Base-by-base conservation (phyloP, 108 stramenopile species). In the Cylindrotheca closterium region DNA sequence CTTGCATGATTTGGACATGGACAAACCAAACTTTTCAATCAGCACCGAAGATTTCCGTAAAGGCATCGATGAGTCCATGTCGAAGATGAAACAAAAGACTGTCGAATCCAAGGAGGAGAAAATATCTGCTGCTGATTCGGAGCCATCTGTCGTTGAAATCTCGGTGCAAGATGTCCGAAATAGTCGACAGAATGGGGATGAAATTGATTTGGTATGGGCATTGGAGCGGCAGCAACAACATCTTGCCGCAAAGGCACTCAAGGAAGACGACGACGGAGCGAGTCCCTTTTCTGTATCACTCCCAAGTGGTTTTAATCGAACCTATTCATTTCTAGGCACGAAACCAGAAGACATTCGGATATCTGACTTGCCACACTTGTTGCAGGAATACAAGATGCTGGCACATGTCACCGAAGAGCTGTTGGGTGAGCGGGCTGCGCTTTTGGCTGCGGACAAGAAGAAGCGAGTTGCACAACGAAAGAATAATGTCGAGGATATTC, bases 301-400 rank as follows among this genome's bases (percentile, higher is more conserved):
- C 7, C 80, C 88, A 27, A 29, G 68, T 2, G 71, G 80, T 49
- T 86, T 87, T 65, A 61, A 52, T 2, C 78, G 88, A 24, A 74
- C 85, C 30, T 93, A 93, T 56, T 73, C 83, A 0, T 93, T 79
- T 61, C 63, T 93, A 26, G 59, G 79, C 4, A 47, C 79, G 2
- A 76, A 68, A 30, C 85, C 87, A 4, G 78, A 88, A 34, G 79
- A 88, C 72, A 75, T 93, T 56, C 70, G 79, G 24, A 45, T 93
- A 42, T 62, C 77, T 10, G 92, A 93, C 70, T 55, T 93, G 26
- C 81, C 87, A 0, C 26, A 76, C 32, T 58, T 93, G 22, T 34
- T 93, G 45, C 68, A 83, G 21, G 92, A 93, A 66, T 93, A 93
- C 61, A 71, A 75, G 58, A 85, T 83, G 79, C 50, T 93, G 47